A percentile compares a stretch with the other conserved stretches of the same genome.
phyloP scores from a whole-genome alignment of 2,329 filamentous ascomycete genomes.

The Clonostachys sp. region DNA sequence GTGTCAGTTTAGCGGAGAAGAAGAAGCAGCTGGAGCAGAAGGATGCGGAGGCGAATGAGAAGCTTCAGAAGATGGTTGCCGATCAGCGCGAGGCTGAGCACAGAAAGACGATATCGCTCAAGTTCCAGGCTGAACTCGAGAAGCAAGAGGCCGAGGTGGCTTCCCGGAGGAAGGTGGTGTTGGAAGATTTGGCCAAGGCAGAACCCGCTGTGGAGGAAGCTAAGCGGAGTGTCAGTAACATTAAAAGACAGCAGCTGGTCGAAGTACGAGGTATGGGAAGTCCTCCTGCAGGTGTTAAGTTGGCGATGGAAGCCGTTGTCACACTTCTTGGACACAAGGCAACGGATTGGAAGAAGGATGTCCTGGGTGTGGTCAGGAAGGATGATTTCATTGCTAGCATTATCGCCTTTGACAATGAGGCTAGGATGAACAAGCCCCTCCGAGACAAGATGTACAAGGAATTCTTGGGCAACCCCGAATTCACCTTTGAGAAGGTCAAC shows the following conservation, averaged over 20 bases:
- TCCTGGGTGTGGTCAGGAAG: slow-evolving; percentile 80
- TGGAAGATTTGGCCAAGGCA: slow-evolving; percentile 82
- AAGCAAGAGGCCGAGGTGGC: slow-evolving; percentile 88
- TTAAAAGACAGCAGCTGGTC: slow-evolving; percentile 94
- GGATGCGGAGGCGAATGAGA: slow-evolving; percentile 93
- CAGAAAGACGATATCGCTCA: slow-evolving; percentile 79
- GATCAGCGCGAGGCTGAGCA: slow-evolving; percentile 94
- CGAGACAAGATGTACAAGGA: slow-evolving; percentile 88
- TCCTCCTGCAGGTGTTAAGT: slow-evolving; percentile 83
- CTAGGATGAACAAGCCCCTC: slow-evolving; percentile 81
- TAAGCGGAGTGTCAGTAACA: slow-evolving; percentile 95
- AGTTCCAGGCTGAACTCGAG: slow-evolving; percentile 83
- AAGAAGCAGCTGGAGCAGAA: slow-evolving; percentile 90
- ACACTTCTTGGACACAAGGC: slow-evolving; percentile 81
- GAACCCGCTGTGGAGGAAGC: slow-evolving; percentile 92
- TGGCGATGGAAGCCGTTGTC: slow-evolving; percentile 95
- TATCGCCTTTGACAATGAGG: slow-evolving; percentile 93
- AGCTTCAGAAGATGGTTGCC: slow-evolving; percentile 93
- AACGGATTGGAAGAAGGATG: slow-evolving; percentile 77
- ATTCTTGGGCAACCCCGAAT: slow-evolving; percentile 88
- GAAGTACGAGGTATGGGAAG: slow-evolving; percentile 97
- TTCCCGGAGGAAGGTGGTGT: slow-evolving; percentile 74
- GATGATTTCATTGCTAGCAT: slow-evolving; percentile 99
- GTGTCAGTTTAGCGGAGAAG: slow-evolving; percentile 88
- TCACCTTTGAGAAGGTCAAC: slow-evolving; percentile 94